Conservation (phyloP, 2,329 filamentous ascomycete genomes). For the Blastomyces emzantsi region DNA sequence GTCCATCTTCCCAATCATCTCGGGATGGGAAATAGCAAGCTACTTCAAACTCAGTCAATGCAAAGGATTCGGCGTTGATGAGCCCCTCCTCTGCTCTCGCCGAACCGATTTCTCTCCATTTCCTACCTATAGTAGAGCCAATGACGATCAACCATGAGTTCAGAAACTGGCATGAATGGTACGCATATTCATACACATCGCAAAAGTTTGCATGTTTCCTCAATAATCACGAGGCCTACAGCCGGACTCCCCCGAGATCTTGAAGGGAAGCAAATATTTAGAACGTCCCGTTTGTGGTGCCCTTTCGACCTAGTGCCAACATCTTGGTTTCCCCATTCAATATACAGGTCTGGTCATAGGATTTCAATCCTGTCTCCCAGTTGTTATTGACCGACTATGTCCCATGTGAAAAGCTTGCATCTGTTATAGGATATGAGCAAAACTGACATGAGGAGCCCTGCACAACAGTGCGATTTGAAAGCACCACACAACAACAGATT, state of each 20-base stretch:
- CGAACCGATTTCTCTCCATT: neutral
- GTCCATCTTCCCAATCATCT: neutral
- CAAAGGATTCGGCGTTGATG: neutral
- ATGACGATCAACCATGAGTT: neutral
- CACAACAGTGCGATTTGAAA: no score
- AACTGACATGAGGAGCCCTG: neutral
- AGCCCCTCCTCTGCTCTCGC: neutral
- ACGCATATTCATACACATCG: neutral
- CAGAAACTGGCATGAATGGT: neutral
- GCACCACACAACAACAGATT: neutral
- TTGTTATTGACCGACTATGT: no score
- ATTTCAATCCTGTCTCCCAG: no score
- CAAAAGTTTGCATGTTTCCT: neutral
- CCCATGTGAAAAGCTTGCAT: neutral
- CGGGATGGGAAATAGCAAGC: neutral
- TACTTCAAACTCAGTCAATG: neutral
- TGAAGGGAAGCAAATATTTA: neutral
- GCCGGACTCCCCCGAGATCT: no score
- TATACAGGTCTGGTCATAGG: no score
- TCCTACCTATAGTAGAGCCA: neutral
- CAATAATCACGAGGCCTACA: neutral
- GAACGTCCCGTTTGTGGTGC: no score
- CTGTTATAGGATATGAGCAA: neutral
- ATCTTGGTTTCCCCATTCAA: no score
- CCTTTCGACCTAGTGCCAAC: no score